phyloP scores from a whole-genome alignment of 345 rosid genomes.

The Eucalyptus sp. region DNA sequence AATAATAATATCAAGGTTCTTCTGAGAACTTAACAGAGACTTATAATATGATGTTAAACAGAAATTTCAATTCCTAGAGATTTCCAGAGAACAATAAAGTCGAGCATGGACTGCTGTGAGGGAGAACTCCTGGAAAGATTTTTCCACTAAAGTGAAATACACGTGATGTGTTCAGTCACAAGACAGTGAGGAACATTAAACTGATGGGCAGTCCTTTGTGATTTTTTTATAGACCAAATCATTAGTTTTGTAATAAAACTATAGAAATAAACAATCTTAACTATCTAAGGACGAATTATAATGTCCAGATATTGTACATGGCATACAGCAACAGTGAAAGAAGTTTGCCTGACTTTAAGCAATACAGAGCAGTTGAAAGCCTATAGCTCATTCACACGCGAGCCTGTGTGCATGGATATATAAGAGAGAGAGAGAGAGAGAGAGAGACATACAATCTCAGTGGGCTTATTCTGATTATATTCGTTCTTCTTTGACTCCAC shows the following conservation, averaged over 20 bases:
- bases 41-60: not conserved
- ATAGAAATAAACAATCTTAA: not conserved
- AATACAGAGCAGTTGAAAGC: not conserved
- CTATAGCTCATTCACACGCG: not conserved
- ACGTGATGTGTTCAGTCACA: not conserved
- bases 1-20: not conserved
- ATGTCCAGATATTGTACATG: not conserved
- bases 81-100: not conserved
- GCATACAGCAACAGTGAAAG: not conserved
- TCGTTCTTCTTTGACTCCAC: slow-evolving; percentile 77
- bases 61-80: not conserved
- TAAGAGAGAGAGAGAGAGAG: not conserved
- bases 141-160: not conserved
- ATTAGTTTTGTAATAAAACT: not conserved
- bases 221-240: not conserved
- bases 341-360: not conserved
- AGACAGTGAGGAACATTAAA: not conserved
- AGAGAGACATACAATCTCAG: slow-evolving; percentile 61
- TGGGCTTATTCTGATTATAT: slow-evolving; percentile 87
- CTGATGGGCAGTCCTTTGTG: not conserved
- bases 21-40: not conserved
- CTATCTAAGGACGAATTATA: not conserved
- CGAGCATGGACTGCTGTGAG: not conserved
- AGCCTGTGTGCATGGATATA: not conserved
- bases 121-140: not conserved